Percentiles rank a stretch among this genome's conserved stretches.
Evolutionary conservation across 257 asterid genomes (phyloP).

Genomic region (Solanum appendiculatum): DNA sequence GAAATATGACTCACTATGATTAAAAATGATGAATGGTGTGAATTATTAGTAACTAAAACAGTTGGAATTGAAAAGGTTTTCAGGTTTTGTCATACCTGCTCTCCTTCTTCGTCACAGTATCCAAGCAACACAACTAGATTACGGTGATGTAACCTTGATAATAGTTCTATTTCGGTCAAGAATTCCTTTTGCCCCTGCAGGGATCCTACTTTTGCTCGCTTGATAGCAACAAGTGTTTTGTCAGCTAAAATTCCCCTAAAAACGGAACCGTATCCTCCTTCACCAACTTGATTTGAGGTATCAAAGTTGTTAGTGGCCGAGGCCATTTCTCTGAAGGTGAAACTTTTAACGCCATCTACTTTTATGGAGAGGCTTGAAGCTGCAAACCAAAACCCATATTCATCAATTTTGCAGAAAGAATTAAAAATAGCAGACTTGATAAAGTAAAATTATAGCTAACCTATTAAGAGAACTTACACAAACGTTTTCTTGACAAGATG

Average conservation of each 20-base stretch:
- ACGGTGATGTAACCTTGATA: conserved; percentile 40
- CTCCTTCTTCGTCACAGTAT: conserved; percentile 68
- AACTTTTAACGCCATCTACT: conserved; percentile 30
- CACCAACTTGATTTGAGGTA: conserved; percentile 27
- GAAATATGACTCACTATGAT: neutral
- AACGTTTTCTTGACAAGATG: conserved; percentile 10
- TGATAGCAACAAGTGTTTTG: conserved; percentile 26
- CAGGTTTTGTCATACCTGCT: conserved; percentile 44
- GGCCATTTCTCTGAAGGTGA: conserved; percentile 26
- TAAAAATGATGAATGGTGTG: neutral
- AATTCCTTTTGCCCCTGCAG: conserved; percentile 41
- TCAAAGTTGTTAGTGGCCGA: conserved; percentile 23
- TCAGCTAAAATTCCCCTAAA: conserved; percentile 22
- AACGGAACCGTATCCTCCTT: conserved; percentile 41
- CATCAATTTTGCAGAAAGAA: neutral
- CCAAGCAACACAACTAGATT: conserved; percentile 42
- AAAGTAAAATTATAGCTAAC: neutral
- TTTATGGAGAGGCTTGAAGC: conserved; percentile 28
- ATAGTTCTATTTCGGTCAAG: conserved; percentile 32
- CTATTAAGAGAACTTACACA: conserved; percentile 11
- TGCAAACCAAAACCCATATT: conserved; percentile 2
- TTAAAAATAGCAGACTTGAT: neutral
- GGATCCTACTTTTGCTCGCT: conserved; percentile 36
- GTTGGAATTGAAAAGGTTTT: neutral
- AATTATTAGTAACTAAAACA: neutral